Evolutionary conservation across 371 early-diverging fungal genomes (phyloP), one percentile per base, ranked within the genome.

Genomic region (Blakeslea trispora): DNA sequence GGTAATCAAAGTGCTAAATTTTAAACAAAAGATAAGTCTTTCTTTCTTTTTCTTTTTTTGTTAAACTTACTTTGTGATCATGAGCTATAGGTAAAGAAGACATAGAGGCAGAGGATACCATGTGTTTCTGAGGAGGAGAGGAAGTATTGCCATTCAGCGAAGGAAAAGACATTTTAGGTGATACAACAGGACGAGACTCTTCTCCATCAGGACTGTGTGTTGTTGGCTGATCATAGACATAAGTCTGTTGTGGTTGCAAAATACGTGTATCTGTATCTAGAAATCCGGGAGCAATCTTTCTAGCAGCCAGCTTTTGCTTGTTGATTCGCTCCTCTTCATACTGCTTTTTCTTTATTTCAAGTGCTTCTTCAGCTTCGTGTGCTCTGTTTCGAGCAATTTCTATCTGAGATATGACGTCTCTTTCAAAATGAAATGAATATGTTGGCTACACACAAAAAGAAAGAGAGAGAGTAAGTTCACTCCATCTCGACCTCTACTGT

Each of bases 241-340:
- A 75, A 6, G 57, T 64, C 31, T 53, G 79, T 28, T 76, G 59
- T 10, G 82, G 80, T 21, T 74, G 68, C 18, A 82, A 61, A 19
- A 82, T 74, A 23, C 80, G 72, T 13, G 72, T 73, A 58, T 82
- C 78, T 19, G 82, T 79, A 63, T 82, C 80, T 24, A 82, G 54
- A 59, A 79, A 82, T 42, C 82, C 82, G 23, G 82, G 82, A 8
- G 82, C 82, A 59, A 82, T 82, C 68, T 72, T 82, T 48, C 80
- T 64, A 35, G 82, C 82, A 23, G 77, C 78, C 5, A 57, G 55
- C 49, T 79, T 82, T 61, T 73, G 72, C 47, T 70, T 58, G n/a
- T 69, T 63, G 31, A 72, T 44, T 47, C 57, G 59, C 37, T 73
- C 79, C 35, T 73, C 69, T 23, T 72, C 61, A 39, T 72, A 75